A percentile compares a stretch with the other conserved stretches of the same genome.
These are phyloP conservation scores for Closterium sp. DNA, from an alignment of 139 green algal species.

Conservation along the genomic window DNA sequence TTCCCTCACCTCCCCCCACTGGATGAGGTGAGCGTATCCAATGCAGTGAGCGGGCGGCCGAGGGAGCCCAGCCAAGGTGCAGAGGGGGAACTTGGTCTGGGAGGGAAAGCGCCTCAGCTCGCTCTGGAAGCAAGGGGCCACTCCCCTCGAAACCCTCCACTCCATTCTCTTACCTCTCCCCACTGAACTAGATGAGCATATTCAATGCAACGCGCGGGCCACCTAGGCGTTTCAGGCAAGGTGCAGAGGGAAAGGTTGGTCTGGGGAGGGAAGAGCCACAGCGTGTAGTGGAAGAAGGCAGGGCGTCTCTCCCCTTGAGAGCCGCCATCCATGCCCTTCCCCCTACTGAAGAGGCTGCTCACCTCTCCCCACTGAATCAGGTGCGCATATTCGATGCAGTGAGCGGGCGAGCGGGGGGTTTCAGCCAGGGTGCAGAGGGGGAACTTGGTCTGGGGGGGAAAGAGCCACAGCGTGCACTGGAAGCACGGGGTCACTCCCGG, in stretches of 20 bases:
- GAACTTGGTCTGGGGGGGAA: constrained; percentile 90
- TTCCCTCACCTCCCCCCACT: constrained; percentile 81
- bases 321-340: no score
- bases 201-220: constrained; percentile 96
- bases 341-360: no score
- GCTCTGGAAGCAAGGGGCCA: constrained; percentile 95
- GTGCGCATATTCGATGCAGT: constrained; percentile 99
- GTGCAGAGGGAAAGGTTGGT: constrained; percentile 92
- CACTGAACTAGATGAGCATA: constrained; percentile 96
- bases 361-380: constrained; percentile 88
- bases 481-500: constrained; percentile 97
- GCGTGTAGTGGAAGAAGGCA: constrained; percentile 99
- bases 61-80: constrained; percentile 71
- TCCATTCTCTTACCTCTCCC: constrained; percentile 54
- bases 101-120: constrained; percentile 99
- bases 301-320: no score
- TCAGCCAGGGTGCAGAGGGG: constrained; percentile 96
- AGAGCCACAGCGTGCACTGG: constrained; percentile 99
- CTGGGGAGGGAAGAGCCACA: constrained; percentile 99
- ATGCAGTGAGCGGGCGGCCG: constrained; percentile 92
- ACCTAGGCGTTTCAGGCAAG: constrained; percentile 75
- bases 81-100: constrained; percentile 91
- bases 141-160: no score
- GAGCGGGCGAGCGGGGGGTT: constrained; percentile 73
- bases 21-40: constrained; percentile 86